Evolutionary conservation across 1,139 yeast species (phyloP), one percentile per base, ranked within the genome.

Genomic region (Sugiyamaella sp.): DNA sequence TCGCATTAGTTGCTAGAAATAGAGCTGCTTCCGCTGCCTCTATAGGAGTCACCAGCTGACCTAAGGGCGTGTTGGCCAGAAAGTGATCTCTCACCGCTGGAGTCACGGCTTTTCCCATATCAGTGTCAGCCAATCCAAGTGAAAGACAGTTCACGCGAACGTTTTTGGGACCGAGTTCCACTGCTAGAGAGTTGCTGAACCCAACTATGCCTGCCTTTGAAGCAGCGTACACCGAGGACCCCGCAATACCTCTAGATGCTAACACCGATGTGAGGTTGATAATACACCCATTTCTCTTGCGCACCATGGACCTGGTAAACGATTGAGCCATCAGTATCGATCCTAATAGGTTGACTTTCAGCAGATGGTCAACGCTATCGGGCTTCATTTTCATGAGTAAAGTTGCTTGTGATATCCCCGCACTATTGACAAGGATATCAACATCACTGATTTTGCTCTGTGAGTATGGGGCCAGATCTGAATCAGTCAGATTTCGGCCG

Each of bases 101-200:
- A 12, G 62, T 46, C 24, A 60, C 60, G 10, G 57, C 48, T 10
- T 58, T 58, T 10, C 62, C 64, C 89, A 91, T 91, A 25, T 81
- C 89, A 0, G 98, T 91, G 46, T 81, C 89, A 0, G 89, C 82
- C 21, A 89, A 73, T 0, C 95, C 95, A 0, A 97, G 96, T 8
- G 85, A 69, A 0, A 91, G 68, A 1, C 86, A 76, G 63, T 86
- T 85, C 39, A 86, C 85, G 38, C 89, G 64, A 2, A 85, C 74
- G 1, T 74, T 71, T 40, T 72, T 68, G 0, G 75, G 53, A 9
- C 77, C 78, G 54, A 86, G 69, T 62, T 93, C 99, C 2, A 69
- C 64, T 0, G 93, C 84, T 44, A 89, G 67, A 0, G 86, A 73
- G 44, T 74, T 71, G 0, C 95, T 80, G 62, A 89, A 86, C 3